Evolutionary conservation across 73 alveolate genomes (phyloP), one percentile per base, ranked within the genome.

Genomic region (Paramecium primaurelia): DNA sequence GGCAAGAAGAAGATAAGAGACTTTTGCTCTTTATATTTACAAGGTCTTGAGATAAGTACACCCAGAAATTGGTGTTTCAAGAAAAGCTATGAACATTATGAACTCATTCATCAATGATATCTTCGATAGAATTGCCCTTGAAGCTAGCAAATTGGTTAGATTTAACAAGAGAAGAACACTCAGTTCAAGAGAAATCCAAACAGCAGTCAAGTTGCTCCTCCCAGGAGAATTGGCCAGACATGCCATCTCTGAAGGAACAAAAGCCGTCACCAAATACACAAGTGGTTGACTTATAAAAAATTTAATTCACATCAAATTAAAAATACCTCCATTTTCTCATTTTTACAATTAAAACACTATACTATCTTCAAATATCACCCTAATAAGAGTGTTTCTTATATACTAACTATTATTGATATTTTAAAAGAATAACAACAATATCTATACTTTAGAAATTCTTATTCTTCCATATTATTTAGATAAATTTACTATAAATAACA

Each of bases 151-250:
- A 54, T 75, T 94, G 83, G 93, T 86, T 47, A 94, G 96, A 93
- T 93, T 71, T 69, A 88, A 77, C 59, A 94, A 93, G 75, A 93
- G 93, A 86, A 73, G 92, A 68, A 94, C 97, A 22, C 92, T 94
- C 51, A 93, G 95, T 22, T 80, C 97, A 47, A 94, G 96, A 58
- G 97, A 94, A 71, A 71, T 94, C 93, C 95, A 94, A 87, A 93
- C 97, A 49, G 97, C 97, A 51, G 96, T 94, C 93, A 93, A 89
- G 59, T 95, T 94, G 75, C 60, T 93, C 30, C 88, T 94, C 22
- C 97, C 97, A 40, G 97, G 97, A 25, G 97, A 94, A 88, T 85
- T 94, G 77, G 97, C 96, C 58, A 94, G 91, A 93, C 96, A 94
- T 87, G 97, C 97, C 73, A 86, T 93, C 86, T 75, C 93, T 69